A percentile compares a stretch with the other conserved stretches of the same genome.
Conservation (phyloP, 108 stramenopile genomes). For the Nannochloropsis gaditana region DNA sequence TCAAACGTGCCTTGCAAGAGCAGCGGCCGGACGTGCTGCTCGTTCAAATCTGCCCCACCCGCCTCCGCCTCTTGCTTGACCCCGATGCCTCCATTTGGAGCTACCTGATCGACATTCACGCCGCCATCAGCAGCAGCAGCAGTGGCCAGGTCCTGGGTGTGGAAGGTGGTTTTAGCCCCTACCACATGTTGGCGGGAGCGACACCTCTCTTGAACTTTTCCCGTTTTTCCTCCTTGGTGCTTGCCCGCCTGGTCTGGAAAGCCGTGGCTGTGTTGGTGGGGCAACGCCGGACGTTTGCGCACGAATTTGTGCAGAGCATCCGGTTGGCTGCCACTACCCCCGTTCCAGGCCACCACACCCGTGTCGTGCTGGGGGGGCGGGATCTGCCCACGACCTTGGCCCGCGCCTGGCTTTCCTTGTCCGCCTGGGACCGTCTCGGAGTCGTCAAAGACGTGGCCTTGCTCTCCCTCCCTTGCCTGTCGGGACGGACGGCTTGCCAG, state of each 20-base stretch:
- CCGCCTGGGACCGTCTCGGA: neutral
- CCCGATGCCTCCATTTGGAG: neutral
- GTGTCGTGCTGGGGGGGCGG: neutral
- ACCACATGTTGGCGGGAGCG: neutral
- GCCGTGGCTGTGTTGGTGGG: neutral
- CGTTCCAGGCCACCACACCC: neutral
- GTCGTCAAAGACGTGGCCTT: neutral
- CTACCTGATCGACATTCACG: neutral
- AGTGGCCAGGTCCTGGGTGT: neutral
- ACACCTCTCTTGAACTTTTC: neutral
- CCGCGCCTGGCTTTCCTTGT: neutral
- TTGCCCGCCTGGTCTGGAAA: neutral
- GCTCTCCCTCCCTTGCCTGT: neutral
- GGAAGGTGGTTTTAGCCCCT: neutral
- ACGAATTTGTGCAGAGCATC: neutral
- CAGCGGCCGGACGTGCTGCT: neutral
- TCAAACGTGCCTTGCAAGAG: neutral
- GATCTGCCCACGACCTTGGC: neutral
- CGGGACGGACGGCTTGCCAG: neutral
- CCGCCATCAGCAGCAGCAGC: neutral
- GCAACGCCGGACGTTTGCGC: neutral
- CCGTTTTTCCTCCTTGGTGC: neutral
- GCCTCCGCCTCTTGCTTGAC: neutral
- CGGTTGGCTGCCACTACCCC: neutral
- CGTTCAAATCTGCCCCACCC: neutral